These are phyloP conservation scores for Pezizomycotina sp. DNA, from an alignment of 2,329 filamentous ascomycete genomes.

Conservation along the genomic window DNA sequence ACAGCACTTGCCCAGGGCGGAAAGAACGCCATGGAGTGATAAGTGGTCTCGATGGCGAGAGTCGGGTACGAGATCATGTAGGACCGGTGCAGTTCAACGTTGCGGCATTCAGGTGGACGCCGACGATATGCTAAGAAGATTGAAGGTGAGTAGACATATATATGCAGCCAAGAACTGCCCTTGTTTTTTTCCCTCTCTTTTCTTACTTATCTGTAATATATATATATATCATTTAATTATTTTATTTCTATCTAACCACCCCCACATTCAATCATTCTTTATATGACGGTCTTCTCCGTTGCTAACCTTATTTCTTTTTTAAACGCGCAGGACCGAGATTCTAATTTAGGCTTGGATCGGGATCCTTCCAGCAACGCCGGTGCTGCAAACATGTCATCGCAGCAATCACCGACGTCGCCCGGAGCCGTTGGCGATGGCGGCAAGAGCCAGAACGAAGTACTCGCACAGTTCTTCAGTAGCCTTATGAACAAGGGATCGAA, in stretches of 20 bases:
- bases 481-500: conserved; percentile 39
- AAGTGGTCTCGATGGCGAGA: conserved; percentile 20
- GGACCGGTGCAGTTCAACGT: conserved; percentile 96
- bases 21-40: conserved; percentile 15
- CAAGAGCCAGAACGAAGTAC: conserved; percentile 42
- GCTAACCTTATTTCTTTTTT: conserved; percentile 1
- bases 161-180: neutral
- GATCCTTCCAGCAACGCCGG: conserved; percentile 4
- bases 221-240: conserved; percentile 2
- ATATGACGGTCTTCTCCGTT: conserved; percentile 4
- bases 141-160: conserved; percentile 45
- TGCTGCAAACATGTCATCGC: too few relatives aligned
- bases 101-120: conserved; percentile 89
- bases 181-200: neutral
- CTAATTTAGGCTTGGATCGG: conserved; percentile 25
- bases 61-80: conserved; percentile 56
- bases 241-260: conserved; percentile 35
- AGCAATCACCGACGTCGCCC: conserved; percentile 25
- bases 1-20: conserved; percentile 26
- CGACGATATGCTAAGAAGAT: conserved; percentile 74
- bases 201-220: neutral
- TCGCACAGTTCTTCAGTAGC: conserved; percentile 44
- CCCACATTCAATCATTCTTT: conserved; percentile 36
- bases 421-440: conserved; percentile 25
- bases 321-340: conserved; percentile 27